Evolutionary conservation across 345 rosid species (phyloP).

Genomic region (Syzygium aromaticum): DNA sequence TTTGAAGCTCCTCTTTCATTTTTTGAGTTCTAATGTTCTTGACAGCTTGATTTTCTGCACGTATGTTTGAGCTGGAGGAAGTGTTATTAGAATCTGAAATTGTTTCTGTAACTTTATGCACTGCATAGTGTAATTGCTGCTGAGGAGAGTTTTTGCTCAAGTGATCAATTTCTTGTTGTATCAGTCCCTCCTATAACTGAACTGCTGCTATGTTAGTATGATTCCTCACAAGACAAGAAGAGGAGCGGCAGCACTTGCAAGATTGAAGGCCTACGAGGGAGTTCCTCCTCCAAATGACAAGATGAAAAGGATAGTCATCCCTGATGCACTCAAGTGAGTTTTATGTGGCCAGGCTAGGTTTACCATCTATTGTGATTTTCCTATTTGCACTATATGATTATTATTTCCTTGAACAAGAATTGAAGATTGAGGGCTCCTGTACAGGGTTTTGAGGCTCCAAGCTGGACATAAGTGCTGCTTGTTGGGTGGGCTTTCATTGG

Average conservation of each 20-base stretch:
- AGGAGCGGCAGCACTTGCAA: conserved; percentile 70
- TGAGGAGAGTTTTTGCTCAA: accelerated
- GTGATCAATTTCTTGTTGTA: not conserved
- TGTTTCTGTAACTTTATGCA: not conserved
- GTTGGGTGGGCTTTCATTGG: conserved; percentile 58
- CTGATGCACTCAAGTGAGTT: conserved; percentile 77
- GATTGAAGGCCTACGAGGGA: conserved; percentile 73
- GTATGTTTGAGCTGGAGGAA: not conserved
- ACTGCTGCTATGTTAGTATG: conserved; percentile 28
- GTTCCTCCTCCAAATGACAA: conserved; percentile 82
- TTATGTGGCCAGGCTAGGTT: not conserved
- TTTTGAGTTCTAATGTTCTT: not conserved
- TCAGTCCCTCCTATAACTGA: not conserved
- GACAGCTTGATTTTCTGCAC: not conserved
- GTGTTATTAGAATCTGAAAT: not conserved
- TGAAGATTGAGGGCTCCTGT: not conserved
- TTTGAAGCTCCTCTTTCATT: not conserved
- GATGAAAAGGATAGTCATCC: conserved; percentile 78
- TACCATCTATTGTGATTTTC: not conserved
- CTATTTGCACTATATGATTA: accelerated
- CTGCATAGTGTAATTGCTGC: not conserved
- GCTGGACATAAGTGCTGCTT: conserved; percentile 74
- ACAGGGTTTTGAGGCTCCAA: conserved; percentile 88
- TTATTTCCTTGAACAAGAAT: not conserved
- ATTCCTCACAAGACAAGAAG: conserved; percentile 84